phyloP scores from a whole-genome alignment of 106 monocot genomes.

The Triglochin maritima region DNA sequence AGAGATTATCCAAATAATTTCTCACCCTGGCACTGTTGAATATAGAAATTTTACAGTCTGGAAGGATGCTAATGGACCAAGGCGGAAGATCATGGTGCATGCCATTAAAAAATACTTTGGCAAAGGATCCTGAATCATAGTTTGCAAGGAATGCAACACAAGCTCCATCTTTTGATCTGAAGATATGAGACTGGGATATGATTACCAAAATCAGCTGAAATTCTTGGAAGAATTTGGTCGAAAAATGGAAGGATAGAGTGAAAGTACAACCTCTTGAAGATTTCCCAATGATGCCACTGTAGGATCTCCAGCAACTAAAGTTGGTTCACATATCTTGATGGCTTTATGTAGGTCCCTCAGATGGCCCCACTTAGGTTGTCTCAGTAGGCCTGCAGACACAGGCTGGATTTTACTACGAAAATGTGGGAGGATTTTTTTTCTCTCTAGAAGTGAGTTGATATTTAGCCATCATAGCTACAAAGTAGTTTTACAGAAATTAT shows the following conservation, averaged over 20 bases:
- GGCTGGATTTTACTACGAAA: neutral
- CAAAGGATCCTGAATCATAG: constrained; percentile 39
- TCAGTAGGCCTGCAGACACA: constrained; percentile 44
- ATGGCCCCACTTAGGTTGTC: constrained; percentile 98
- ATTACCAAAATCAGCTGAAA: neutral
- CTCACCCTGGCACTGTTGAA: constrained; percentile 94
- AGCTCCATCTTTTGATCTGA: constrained; percentile 46
- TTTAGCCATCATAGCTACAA: neutral
- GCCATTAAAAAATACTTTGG: constrained; percentile 63
- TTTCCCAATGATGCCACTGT: constrained; percentile 50
- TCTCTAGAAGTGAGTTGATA: neutral
- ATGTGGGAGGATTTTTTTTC: neutral
- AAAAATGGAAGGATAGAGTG: neutral
- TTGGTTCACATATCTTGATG: constrained; percentile 76
- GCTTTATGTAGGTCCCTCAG: constrained; percentile 84
- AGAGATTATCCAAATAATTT: neutral
- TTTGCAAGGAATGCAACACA: constrained; percentile 94
- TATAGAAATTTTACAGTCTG: constrained; percentile 75
- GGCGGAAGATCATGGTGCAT: constrained; percentile 82
- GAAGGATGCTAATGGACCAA: constrained; percentile 97
- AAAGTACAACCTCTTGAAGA: constrained; percentile 46
- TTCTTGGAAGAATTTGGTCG: constrained; percentile 2
- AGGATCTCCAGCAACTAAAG: constrained; percentile 70
- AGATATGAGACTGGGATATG: constrained; percentile 49
- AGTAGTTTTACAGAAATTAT: neutral